Evolutionary conservation across 257 asterid genomes (phyloP).

Genomic region (Fraxinus quadrangulata): DNA sequence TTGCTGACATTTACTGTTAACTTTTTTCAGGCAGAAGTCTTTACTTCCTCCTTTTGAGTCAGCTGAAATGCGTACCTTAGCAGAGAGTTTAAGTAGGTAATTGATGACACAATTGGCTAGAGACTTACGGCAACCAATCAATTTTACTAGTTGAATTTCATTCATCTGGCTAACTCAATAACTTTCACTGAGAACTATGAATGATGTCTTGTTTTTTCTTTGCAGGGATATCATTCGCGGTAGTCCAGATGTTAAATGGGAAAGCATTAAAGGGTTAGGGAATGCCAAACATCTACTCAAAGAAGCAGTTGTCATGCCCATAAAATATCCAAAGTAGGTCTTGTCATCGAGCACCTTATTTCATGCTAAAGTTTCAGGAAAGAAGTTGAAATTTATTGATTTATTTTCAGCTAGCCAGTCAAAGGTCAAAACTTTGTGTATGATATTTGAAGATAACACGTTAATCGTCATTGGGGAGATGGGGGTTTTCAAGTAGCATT

Average conservation of each 20-base stretch:
- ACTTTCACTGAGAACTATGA: conserved; percentile 3
- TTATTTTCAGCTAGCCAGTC: not conserved
- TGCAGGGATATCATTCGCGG: conserved; percentile 97
- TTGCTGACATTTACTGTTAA: conserved; percentile 31
- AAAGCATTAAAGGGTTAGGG: conserved; percentile 85
- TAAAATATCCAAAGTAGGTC: conserved; percentile 90
- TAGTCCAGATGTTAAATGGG: conserved; percentile 96
- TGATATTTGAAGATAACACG: not conserved
- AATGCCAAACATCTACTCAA: conserved; percentile 90
- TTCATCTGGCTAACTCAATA: conserved; percentile 22
- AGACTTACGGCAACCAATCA: too few species aligned
- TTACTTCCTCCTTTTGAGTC: conserved; percentile 93
- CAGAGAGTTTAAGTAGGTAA: conserved; percentile 94
- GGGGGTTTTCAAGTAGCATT: not conserved
- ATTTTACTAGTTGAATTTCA: conserved; percentile 21
- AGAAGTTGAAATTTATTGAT: not conserved
- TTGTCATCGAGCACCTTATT: conserved; percentile 18
- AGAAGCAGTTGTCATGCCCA: conserved; percentile 99
- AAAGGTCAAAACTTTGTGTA: not conserved
- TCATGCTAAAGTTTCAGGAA: conserved; percentile 13
- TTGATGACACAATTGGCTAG: conserved; percentile 10
- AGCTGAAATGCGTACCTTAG: conserved; percentile 87
- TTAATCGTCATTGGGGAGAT: not conserved
- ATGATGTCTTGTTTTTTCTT: conserved; percentile 29
- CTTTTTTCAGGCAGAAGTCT: conserved; percentile 68